Evolutionary conservation across 2,329 filamentous ascomycete species (phyloP), one percentile per base, ranked within the genome.

Genomic region (Pseudopyrenochaeta lycopersici): DNA sequence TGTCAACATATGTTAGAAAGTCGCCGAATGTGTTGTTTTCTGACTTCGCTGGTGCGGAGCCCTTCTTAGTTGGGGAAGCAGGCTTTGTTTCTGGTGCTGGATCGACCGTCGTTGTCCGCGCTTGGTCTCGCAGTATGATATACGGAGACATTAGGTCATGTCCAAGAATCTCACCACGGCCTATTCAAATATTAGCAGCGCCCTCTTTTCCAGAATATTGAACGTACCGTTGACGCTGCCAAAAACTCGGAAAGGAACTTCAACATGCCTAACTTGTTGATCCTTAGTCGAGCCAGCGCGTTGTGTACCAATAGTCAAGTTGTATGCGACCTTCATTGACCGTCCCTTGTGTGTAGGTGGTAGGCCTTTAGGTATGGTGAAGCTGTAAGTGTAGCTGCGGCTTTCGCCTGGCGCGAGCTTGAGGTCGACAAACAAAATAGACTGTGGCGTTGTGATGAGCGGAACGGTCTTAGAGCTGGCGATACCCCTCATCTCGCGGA

Each of bases 111-210:
- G 72, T 60, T 50, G 79, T 75, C 52, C 84, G 84, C 2, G 95
- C 94, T 73, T 91, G 86, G 67, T 98, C 94, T 50, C 88, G 88
- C 39, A 98, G 82, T 47, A 98, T 82, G 27, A 98, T 90, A 70
- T 98, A 97, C 0, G 95, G 95, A 33, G 88, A 90, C 89, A 97
- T 96, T 12, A 99, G 81, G 74, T 99, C 94, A 74, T 99, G 94
- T 1, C 92, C 92, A 12, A 97, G 83, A 30, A 96, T 89, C 67
- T 96, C 91, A 60, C 94, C 94, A 64, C 92, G 85, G 55, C 74
- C 82, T 85, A 46, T 9, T 40, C 36, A 21, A 7, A 23, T 2
- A 30, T 75, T 58, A 77, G 66, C 43, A 42, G 42, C 17, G 31
- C 5, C 3, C 2, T 30, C 10, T 14, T n/a, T 1, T 7, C 7